Percentiles rank a stretch among this genome's conserved stretches.
Conservation (phyloP, 352 stramenopile genomes). For the Pythium monospermum region DNA sequence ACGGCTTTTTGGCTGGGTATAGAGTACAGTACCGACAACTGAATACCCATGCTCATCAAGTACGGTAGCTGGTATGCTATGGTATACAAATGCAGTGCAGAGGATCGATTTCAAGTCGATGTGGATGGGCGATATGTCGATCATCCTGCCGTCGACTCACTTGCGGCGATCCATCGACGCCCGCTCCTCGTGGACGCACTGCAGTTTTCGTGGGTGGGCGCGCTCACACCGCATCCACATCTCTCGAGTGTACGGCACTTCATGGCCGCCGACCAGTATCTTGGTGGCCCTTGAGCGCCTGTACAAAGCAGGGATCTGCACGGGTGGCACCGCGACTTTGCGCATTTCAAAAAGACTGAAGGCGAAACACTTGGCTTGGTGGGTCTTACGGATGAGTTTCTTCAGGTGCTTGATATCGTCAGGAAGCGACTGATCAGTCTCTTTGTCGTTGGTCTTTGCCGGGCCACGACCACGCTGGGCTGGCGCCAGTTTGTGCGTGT, state of each 20-base stretch:
- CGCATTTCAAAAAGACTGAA: slow-evolving; percentile 47
- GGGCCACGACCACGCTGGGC: background rate
- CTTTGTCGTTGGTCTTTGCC: background rate
- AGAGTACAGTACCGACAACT: no score
- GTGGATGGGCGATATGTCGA: background rate
- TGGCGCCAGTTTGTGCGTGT: background rate
- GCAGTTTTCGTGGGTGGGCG: background rate
- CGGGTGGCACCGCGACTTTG: slow-evolving; percentile 36
- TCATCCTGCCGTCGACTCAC: background rate
- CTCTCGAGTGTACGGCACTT: slow-evolving; percentile 48
- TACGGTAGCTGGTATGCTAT: background rate
- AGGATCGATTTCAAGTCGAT: background rate
- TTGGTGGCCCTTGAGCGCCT: background rate
- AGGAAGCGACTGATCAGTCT: background rate
- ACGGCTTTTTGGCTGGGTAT: background rate
- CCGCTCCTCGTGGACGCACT: background rate
- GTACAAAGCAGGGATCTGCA: slow-evolving; percentile 37
- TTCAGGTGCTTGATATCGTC: slow-evolving; percentile 38
- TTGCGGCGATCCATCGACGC: slow-evolving; percentile 5
- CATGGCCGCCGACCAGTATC: slow-evolving; percentile 28
- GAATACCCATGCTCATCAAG: background rate
- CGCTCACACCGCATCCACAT: slow-evolving; percentile 54
- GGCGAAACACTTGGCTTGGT: slow-evolving; percentile 28
- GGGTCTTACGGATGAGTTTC: slow-evolving; percentile 30
- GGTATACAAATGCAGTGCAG: background rate